Base-by-base conservation (phyloP, 805 yeast genomes). In the Torulaspora franciscae region DNA sequence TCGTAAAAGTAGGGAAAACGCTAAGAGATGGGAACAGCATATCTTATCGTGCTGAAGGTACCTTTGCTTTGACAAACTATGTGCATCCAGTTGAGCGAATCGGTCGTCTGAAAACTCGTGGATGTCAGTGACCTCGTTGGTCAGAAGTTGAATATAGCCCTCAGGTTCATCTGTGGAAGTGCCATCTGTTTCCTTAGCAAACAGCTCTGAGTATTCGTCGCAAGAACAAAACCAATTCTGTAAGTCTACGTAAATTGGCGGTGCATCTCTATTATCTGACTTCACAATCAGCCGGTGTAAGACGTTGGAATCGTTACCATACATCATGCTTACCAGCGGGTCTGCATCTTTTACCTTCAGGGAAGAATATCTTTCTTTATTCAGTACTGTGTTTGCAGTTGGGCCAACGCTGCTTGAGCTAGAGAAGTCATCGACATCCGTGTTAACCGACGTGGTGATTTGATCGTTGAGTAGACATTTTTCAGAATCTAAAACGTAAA, bases 201-300 rank as follows among this genome's bases (percentile, higher is more conserved):
- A 59, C 15, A 46, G 50, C 15, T 54, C 49, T 13, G 54, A 47
- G 46, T 45, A 65, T 36, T 65, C 68, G 8, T 51, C 51, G 38
- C 70, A 66, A 1, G 68, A 60, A 43, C 70, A 66, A 17, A 53
- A 54, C 66, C 68, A 64, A 28, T 55, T 50, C 6, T 48, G 45
- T 7, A 65, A 37, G 45, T 65, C 67, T 3, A 62, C 65, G 36
- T 52, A 58, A 2, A 59, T 54, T 8, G 64, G 61, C 9, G 56
- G 44, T n/a, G 24, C 14, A 15, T 40, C 29, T 13, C 51, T 50
- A n/a, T 43, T 44, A 17, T 47, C 49, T 2, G 54, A 43, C 44
- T 56, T 58, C 3, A 61, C 60, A 23, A 61, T 57, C 9, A 61
- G 43, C 32, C 65, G 50, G 36, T 52, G 43, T 2, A 52, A 32